Percentiles rank a stretch among this genome's conserved stretches.
Conservation (phyloP, 2,329 filamentous ascomycete species). For the Chaetothyriales sp. region DNA sequence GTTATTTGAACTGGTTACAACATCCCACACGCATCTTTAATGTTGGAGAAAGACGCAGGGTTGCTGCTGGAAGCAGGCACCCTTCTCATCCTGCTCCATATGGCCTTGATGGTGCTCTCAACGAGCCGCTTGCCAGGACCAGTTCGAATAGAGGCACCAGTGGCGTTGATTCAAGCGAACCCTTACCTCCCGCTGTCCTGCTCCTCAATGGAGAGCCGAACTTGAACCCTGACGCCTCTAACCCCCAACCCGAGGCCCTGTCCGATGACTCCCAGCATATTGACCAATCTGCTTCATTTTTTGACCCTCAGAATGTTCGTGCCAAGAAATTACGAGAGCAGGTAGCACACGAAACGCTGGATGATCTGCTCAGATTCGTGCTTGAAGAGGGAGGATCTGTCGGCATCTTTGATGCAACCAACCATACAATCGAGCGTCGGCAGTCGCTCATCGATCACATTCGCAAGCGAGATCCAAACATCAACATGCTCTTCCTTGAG, state of each 20-base stretch:
- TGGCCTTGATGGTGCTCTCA: conserved; percentile 26
- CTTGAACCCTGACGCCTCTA: conserved; percentile 6
- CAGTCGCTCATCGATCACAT: conserved; percentile 73
- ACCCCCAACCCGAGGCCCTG: conserved; percentile 15
- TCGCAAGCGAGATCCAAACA: conserved; percentile 58
- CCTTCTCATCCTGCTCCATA: conserved; percentile 5
- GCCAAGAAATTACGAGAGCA: conserved; percentile 77
- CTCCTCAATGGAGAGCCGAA: conserved; percentile 39
- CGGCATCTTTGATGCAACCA: conserved; percentile 92
- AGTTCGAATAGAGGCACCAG: conserved; percentile 24
- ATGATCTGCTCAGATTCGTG: conserved; percentile 84
- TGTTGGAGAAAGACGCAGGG: conserved; percentile 76
- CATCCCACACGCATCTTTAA: conserved; percentile 96
- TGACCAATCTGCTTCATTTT: conserved; percentile 86
- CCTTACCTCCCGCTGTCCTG: conserved; percentile 32
- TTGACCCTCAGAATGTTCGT: conserved; percentile 73
- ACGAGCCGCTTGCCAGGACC: conserved; percentile 30
- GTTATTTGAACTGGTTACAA: conserved; percentile 93
- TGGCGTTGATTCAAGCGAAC: conserved; percentile 19
- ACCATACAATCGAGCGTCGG: conserved; percentile 78
- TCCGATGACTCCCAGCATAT: conserved; percentile 35
- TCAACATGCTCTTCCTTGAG: conserved; percentile 90
- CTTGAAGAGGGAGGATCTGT: conserved; percentile 69
- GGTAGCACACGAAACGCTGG: conserved; percentile 78
- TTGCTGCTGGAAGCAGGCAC: conserved; percentile 44